Evolutionary conservation across 2,329 filamentous ascomycete species (phyloP), one percentile per base, ranked within the genome.

Genomic region (Nannizzia gypsea): DNA sequence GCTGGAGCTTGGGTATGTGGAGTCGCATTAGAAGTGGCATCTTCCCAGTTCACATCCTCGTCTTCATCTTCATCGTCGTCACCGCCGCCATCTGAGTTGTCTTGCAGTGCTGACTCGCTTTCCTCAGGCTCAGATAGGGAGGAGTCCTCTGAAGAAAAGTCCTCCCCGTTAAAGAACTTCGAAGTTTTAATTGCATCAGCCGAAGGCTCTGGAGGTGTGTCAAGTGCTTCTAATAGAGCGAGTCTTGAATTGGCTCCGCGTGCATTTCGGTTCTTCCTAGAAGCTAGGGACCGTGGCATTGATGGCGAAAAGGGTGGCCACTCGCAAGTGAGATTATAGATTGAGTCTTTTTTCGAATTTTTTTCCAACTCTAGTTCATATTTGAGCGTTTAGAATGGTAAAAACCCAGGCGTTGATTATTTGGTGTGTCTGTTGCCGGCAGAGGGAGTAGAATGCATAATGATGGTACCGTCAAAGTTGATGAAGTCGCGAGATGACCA

Each of bases 11-110:
- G 75, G 62, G 73, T 77, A 64, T 62, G 65, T 60, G 70, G 65
- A 65, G 74, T 74, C 44, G 73, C 68, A 17, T 59, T 67, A 1
- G 73, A 69, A 9, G 80, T 74, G 8, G 80, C 80, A 67, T 83
- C 79, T 67, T 84, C 81, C 80, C 80, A 83, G 58, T 82, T 79
- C 66, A 81, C 77, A 56, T 42, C 60, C 20, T 64, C 61, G 1
- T 59, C 52, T 56, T 61, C 60, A 20, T 58, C 56, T 22, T 46
- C 38, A 46, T 57, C 34, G 20, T 28, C 38, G 17, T 57, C 34
- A n/a, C 15, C 55, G 44, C 42, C 9, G 56, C 31, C 17, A 17
- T 34, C 42, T 15, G 22, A 9, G 15, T 22, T 26, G 17, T 48
- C 40, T 26, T 31, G 13, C 13, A 17, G n/a, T 9, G 3, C 34